A percentile compares a stretch with the other conserved stretches of the same genome.
These are phyloP conservation scores for Lactarius indigo DNA, from an alignment of 768 basidiomycete genomes.

Conservation along the genomic window DNA sequence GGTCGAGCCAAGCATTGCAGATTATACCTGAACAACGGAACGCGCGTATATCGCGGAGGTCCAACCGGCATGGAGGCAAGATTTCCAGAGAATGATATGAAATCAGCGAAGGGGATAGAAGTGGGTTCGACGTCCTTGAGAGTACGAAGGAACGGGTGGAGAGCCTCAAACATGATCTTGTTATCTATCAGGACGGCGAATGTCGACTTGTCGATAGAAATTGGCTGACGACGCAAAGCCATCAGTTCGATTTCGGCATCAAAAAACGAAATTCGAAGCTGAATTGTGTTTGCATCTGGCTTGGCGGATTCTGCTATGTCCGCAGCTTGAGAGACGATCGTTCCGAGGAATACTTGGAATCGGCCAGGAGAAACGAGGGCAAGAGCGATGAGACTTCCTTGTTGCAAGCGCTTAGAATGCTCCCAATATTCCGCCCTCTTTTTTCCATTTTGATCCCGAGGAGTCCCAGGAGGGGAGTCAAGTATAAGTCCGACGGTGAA, in stretches of 20 bases:
- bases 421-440: conserved; percentile 59
- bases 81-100: conserved; percentile 4
- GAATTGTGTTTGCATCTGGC: conserved; percentile 34
- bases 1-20: conserved; percentile 45
- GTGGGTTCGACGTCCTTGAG: conserved; percentile 23
- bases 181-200: conserved; percentile 24
- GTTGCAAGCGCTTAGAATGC: conserved; percentile 53
- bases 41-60: conserved; percentile 13
- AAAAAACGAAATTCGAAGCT: conserved; percentile 57
- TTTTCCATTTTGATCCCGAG: conserved; percentile 39
- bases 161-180: conserved; percentile 20
- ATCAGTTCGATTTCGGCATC: conserved; percentile 53
- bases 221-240: conserved; percentile 36
- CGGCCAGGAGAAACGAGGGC: conserved; percentile 34
- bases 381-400: conserved; percentile 64
- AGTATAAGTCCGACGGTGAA: conserved; percentile 46
- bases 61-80: conserved; percentile 6
- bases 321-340: conserved; percentile 39
- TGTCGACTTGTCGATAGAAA: conserved; percentile 28
- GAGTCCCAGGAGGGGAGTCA: conserved; percentile 53
- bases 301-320: conserved; percentile 48
- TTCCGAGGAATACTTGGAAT: conserved; percentile 48
- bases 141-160: conserved; percentile 22
- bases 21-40: conserved; percentile 54
- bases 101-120: conserved; percentile 17